phyloP scores from a whole-genome alignment of 768 basidiomycete genomes.

The Inosperma sp. region DNA sequence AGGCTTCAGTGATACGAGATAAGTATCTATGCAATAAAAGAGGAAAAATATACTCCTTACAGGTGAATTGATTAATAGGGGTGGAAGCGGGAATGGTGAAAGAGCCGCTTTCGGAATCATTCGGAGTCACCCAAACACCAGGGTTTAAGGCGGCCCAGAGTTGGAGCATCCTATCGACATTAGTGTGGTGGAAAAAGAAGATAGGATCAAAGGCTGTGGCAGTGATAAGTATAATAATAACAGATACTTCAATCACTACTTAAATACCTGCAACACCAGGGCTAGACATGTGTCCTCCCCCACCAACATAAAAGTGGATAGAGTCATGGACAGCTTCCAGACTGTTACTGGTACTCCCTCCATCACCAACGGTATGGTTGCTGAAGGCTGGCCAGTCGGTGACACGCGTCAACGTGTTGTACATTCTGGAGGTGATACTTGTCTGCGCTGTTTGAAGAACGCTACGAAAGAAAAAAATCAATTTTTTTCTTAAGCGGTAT shows the following conservation, averaged over 20 bases:
- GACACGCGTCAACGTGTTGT: constrained; percentile 34
- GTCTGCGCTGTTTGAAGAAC: constrained; percentile 20
- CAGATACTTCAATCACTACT: too few relatives aligned
- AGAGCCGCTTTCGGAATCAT: constrained; percentile 28
- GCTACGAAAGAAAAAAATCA: constrained; percentile 12
- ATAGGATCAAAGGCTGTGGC: too few relatives aligned
- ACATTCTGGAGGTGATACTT: constrained; percentile 29
- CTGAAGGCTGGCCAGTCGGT: constrained; percentile 43
- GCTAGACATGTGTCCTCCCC: constrained; percentile 40
- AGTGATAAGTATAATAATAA: not conserved
- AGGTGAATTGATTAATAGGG: constrained; percentile 23
- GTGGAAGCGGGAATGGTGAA: constrained; percentile 28
- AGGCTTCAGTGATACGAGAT: too few relatives aligned
- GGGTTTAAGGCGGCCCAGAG: constrained; percentile 49
- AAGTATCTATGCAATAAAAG: too few relatives aligned
- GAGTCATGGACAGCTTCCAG: constrained; percentile 47
- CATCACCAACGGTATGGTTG: constrained; percentile 38
- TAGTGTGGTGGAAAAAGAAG: constrained; percentile 50
- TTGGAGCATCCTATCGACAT: constrained; percentile 49
- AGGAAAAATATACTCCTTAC: too few relatives aligned
- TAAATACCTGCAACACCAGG: constrained; percentile 36
- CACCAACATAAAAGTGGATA: constrained; percentile 44
- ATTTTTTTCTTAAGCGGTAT: not conserved
- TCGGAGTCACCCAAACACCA: too few relatives aligned
- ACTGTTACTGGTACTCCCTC: constrained; percentile 39